phyloP scores from a whole-genome alignment of 176 grass and related monocot species.

The Zea luxurians region DNA sequence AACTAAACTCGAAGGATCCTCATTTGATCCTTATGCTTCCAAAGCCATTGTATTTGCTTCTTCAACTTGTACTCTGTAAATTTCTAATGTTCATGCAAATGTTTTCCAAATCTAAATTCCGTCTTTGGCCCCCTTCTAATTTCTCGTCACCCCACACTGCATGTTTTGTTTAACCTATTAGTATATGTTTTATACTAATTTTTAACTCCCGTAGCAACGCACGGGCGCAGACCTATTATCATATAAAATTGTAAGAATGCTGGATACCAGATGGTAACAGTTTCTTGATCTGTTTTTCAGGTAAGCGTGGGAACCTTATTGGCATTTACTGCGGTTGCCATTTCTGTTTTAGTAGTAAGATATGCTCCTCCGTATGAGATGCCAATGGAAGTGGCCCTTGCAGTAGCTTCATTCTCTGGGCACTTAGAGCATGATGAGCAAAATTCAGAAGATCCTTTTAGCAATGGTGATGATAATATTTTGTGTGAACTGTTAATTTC shows the following conservation, averaged over 20 bases:
- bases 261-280: constrained; percentile 27
- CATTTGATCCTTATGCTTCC: no score
- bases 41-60: no score
- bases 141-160: no score
- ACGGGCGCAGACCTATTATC: no score
- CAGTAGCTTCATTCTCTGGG: constrained; percentile 36
- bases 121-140: no score
- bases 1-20: no score
- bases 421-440: constrained; percentile 20
- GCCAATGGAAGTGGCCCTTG: constrained; percentile 45
- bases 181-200: no score
- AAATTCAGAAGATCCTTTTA: constrained; percentile 31
- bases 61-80: no score
- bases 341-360: constrained; percentile 83
- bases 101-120: no score
- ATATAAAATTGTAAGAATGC: constrained; percentile 31
- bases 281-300: constrained; percentile 52
- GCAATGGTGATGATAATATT: constrained; percentile 29
- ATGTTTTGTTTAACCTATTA: no score
- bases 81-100: no score
- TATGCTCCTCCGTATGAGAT: constrained; percentile 74
- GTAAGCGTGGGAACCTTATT: constrained; percentile 91
- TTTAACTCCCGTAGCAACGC: no score
- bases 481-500: not conserved
- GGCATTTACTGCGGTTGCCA: constrained; percentile 69